Evolutionary conservation across 371 early-diverging fungal species (phyloP), one percentile per base, ranked within the genome.

Genomic region (Fennellomyces sp.): DNA sequence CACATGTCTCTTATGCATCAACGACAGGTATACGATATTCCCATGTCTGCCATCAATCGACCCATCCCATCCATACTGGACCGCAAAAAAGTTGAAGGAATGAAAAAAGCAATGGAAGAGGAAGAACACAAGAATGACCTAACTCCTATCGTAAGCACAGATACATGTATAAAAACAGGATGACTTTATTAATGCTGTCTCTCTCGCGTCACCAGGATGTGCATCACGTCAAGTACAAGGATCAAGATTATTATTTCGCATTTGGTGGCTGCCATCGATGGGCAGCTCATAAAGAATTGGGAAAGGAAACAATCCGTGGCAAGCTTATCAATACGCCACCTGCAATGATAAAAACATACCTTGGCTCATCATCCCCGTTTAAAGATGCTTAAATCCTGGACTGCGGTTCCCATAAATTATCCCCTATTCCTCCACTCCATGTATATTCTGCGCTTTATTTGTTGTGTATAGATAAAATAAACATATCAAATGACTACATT

Each of bases 231-330:
- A 54, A 64, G 42, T 64, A 75, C 42, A 72, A 75, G 28, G 75
- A 68, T 5, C 17, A 73, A n/a, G 73, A 80, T 27, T 80, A 80
- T 30, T 80, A 77, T 31, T 77, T 80, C 64, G 78, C 75, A 8
- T 71, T 80, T 61, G 80, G 80, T 7, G 80, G 80, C 3, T 80
- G 80, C 36, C 80, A 80, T 56, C 70, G 80, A 15, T 80, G 80
- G 80, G 78, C 70, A 54, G 80, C 80, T 19, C 75, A 72, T 30
- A 80, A 73, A 57, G 75, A 75, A 45, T 38, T 75, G 5, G 68
- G 69, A 2, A 58, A 61, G 45, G 75, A 73, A 21, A 77, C 72
- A 0, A 77, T 80, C 29, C 62, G 66, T 36, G 80, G 72, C 0
- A 77, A 77, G 42, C 53, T 77, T 26, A 77, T 77, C 10, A 65